A percentile compares a stretch with the other conserved stretches of the same genome.
Conservation (phyloP, 805 yeast species). For the Pichia pseudocactophila region DNA sequence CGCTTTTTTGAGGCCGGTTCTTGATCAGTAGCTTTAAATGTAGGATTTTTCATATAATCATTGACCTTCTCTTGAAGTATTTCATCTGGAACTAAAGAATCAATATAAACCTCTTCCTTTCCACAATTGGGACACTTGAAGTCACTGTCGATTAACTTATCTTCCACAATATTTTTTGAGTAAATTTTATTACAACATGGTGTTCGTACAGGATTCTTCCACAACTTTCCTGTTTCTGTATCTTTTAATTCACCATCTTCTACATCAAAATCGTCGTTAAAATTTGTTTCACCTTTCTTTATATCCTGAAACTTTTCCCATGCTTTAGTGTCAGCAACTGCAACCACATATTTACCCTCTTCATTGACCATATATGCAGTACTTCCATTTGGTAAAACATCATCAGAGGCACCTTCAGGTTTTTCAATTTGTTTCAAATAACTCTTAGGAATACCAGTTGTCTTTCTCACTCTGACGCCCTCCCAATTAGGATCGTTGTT, state of each 20-base stretch:
- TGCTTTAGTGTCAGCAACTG: conserved; percentile 86
- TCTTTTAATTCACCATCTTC: conserved; percentile 59
- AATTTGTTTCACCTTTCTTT: conserved; percentile 26
- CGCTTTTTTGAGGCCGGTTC: conserved; percentile 14
- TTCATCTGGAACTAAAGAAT: conserved; percentile 53
- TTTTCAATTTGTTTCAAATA: conserved; percentile 80
- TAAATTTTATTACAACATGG: conserved; percentile 57
- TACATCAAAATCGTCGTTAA: conserved; percentile 26
- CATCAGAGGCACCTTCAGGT: conserved; percentile 50
- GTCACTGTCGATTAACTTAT: conserved; percentile 65
- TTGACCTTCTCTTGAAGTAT: conserved; percentile 49
- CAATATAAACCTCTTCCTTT: conserved; percentile 64
- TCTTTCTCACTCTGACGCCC: conserved; percentile 80
- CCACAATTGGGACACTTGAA: conserved; percentile 88
- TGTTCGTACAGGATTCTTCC: conserved; percentile 67
- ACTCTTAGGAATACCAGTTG: conserved; percentile 96
- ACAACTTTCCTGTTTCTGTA: conserved; percentile 57
- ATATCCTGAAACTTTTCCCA: conserved; percentile 84
- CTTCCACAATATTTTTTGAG: conserved; percentile 57
- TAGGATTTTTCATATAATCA: conserved; percentile 32
- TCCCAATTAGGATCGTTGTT: conserved; percentile 89
- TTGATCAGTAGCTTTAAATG: background rate
- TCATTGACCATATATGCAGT: conserved; percentile 69
- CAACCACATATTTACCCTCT: conserved; percentile 91
- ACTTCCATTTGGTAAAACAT: conserved; percentile 35